phyloP scores from a whole-genome alignment of 148 eudicot species.

The Amaranthus palmeri region DNA sequence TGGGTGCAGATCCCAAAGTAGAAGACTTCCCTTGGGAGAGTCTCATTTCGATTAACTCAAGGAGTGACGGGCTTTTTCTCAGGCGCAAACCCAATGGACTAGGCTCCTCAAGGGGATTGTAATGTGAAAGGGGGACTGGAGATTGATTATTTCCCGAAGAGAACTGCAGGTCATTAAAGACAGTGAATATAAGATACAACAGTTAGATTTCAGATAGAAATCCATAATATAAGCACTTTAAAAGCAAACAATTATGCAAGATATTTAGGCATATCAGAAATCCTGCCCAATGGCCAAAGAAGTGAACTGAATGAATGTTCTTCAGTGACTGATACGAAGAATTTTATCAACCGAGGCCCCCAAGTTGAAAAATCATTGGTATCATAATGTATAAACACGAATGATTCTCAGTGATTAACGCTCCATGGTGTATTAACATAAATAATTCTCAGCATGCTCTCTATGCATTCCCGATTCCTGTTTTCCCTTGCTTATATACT shows the following conservation, averaged over 20 bases:
- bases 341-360: too few species aligned
- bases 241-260: not conserved
- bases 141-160: conserved; percentile 28
- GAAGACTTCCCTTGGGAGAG: conserved; percentile 46
- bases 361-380: too few species aligned
- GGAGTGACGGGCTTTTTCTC: conserved; percentile 65
- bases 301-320: too few species aligned
- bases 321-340: too few species aligned
- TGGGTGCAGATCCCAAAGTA: conserved; percentile 19
- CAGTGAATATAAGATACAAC: not conserved
- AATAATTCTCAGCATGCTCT: too few species aligned
- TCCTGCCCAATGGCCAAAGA: not conserved
- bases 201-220: not conserved
- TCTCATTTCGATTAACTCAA: conserved; percentile 64
- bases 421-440: too few species aligned
- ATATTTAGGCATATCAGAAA: not conserved
- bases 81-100: conserved; percentile 73
- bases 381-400: too few species aligned
- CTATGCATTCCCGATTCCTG: too few species aligned
- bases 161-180: conserved; percentile 26
- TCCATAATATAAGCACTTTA: not conserved
- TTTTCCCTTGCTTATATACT: too few species aligned
- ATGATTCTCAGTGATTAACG: too few species aligned
- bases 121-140: conserved; percentile 35
- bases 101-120: conserved; percentile 68